Conservation (phyloP, 495 filamentous ascomycete species). For the Aspergillus saccharolyticus region DNA sequence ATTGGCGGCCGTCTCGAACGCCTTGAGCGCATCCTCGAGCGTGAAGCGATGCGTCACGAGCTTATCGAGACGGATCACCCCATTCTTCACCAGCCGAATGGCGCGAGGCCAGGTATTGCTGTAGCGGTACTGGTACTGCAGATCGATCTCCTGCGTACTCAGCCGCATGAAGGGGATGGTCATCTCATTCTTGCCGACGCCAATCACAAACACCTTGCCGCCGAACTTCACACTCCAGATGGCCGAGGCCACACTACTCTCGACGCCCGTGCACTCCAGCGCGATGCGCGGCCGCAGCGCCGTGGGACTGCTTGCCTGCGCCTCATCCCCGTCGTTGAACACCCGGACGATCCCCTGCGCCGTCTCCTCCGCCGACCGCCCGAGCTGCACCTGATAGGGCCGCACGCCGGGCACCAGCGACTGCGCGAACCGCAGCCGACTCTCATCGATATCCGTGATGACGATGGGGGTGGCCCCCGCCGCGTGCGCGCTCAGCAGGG, state of each 20-base stretch:
- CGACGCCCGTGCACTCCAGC: constrained; percentile 90
- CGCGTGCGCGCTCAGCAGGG: constrained; percentile 71
- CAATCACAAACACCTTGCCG: constrained; percentile 90
- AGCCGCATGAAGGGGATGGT: constrained; percentile 89
- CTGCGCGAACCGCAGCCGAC: constrained; percentile 76
- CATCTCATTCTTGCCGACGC: constrained; percentile 91
- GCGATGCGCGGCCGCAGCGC: constrained; percentile 70
- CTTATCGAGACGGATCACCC: constrained; percentile 70
- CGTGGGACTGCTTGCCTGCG: constrained; percentile 45
- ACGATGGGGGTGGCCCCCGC: constrained; percentile 82
- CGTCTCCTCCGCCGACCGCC: constrained; percentile 65
- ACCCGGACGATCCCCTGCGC: constrained; percentile 56
- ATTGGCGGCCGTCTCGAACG: constrained; percentile 80
- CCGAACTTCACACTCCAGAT: constrained; percentile 89
- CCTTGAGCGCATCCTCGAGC: constrained; percentile 81
- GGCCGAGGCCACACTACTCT: constrained; percentile 75
- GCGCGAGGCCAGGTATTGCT: constrained; percentile 92
- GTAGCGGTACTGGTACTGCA: constrained; percentile 95
- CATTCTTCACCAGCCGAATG: constrained; percentile 78
- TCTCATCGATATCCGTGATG: constrained; percentile 89
- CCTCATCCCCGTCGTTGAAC: constrained; percentile 34
- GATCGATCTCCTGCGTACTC: constrained; percentile 84
- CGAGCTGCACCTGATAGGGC: constrained; percentile 70
- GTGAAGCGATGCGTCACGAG: constrained; percentile 83
- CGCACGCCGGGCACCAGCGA: constrained; percentile 65